Base-by-base conservation (phyloP, 2,329 filamentous ascomycete genomes). In the Colletotrichum godetiae region DNA sequence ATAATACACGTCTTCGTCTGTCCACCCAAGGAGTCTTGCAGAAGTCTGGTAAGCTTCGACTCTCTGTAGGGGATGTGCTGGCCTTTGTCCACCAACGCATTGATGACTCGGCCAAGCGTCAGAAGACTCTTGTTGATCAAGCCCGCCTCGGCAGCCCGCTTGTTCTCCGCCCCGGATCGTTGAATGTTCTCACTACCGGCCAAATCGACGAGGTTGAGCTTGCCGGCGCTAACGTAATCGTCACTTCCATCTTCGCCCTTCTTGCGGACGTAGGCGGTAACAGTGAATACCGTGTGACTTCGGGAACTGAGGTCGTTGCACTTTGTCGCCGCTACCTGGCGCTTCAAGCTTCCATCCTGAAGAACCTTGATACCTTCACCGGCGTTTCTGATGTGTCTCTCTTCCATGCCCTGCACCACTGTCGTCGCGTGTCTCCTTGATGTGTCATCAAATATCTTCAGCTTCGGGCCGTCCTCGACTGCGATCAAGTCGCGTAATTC, bases 321-420 rank as follows among this genome's bases (percentile, higher is more conserved):
- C 83, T 98, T 98, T n/a, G 97, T 99, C 4, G 97, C 95, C 6
- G 97, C 97, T n/a, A 99, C 97, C 83, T 99, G 97, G 62, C 97
- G 93, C 83, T 95, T 97, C 84, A 97, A 89, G 82, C 95, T 98
- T 75, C 97, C 97, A 75, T 93, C 89, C 78, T 97, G 94, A 58
- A 99, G 89, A 75, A 98, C 88, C 83, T 94, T 93, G 82, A 99
- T 95, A 74, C 97, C 97, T 63, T 95, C 93, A 13, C 90, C 88
- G 0, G 97, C 95, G 75, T 88, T 93, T 80, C 94, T 94, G 78
- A 99, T 97, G 81, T 98, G 94, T 7, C 93, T 93, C 83, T 99
- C 97, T 82, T 98, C 97, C 95, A 99, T 97, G 4, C 97, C 97
- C 82, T 99, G 97, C 1, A 99, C 96, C 68, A 98, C 84, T 0